These are phyloP conservation scores for Epichloe gansuensis DNA, from an alignment of 2,329 filamentous ascomycete genomes.

Conservation along the genomic window DNA sequence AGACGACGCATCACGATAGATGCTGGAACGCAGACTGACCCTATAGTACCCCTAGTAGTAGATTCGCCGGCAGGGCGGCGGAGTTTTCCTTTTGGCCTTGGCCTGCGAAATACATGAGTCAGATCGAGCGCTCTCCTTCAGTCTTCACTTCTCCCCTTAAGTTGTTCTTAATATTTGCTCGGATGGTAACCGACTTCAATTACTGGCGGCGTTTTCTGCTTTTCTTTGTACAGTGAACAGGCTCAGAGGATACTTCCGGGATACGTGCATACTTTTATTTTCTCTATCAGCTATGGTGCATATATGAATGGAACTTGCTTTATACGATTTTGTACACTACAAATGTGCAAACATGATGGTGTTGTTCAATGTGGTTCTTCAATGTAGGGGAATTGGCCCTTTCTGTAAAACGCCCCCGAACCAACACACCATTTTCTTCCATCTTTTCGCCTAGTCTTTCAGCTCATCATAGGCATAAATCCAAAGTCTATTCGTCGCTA, in stretches of 20 bases:
- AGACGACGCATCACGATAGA: constrained; percentile 1
- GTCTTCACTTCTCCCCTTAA: background rate
- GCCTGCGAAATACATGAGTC: background rate
- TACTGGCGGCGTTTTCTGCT: background rate
- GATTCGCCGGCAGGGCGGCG: background rate
- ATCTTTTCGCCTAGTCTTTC: too few species aligned
- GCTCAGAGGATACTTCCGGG: too few species aligned
- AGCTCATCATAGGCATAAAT: too few species aligned
- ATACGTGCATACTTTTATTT: background rate
- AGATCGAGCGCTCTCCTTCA: background rate
- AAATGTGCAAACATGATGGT: background rate
- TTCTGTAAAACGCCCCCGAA: too few species aligned
- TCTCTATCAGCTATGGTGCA: background rate
- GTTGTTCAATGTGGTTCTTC: too few species aligned
- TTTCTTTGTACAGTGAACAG: background rate
- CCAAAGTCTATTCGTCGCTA: background rate
- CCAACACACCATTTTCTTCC: too few species aligned
- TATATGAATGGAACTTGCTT: background rate
- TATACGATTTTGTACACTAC: background rate
- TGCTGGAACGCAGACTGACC: constrained; percentile 1
- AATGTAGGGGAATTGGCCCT: too few species aligned
- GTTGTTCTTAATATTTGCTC: background rate
- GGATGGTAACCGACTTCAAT: background rate
- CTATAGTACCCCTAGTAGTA: background rate
- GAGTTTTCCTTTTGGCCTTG: background rate